Percentiles rank a stretch among this genome's conserved stretches.
Evolutionary conservation across 805 yeast genomes (phyloP).

Genomic region (Candida endomychidarum): DNA sequence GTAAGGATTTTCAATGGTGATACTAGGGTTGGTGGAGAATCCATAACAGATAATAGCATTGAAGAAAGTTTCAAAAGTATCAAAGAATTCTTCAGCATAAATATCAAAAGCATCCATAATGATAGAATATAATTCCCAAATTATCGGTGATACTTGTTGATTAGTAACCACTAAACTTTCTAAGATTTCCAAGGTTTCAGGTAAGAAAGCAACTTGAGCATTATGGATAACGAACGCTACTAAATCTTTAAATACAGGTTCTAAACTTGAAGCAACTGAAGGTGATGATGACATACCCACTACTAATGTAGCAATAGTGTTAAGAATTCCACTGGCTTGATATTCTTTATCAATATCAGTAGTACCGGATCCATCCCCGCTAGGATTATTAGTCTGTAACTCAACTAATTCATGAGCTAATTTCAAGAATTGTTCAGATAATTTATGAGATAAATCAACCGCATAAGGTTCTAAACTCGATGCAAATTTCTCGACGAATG

Average conservation of each 20-base stretch:
- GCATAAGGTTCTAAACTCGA: slow-evolving; percentile 43
- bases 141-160: slow-evolving; percentile 45
- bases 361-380: slow-evolving; percentile 15
- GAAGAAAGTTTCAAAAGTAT: slow-evolving; percentile 54
- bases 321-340: slow-evolving; percentile 44
- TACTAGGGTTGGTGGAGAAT: slow-evolving; percentile 32
- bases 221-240: slow-evolving; percentile 37
- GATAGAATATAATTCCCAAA: slow-evolving; percentile 53
- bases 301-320: slow-evolving; percentile 42
- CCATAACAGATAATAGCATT: slow-evolving; percentile 55
- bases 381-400: slow-evolving; percentile 15
- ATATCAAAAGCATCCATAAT: slow-evolving; percentile 56
- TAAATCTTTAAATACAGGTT: slow-evolving; percentile 32
- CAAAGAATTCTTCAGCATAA: slow-evolving; percentile 60
- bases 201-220: slow-evolving; percentile 39
- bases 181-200: slow-evolving; percentile 43
- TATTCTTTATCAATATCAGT: slow-evolving; percentile 40
- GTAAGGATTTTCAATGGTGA: slow-evolving; percentile 37
- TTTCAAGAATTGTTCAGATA: slow-evolving; percentile 72
- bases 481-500: slow-evolving; percentile 45
- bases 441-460: slow-evolving; percentile 44
- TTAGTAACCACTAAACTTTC: slow-evolving; percentile 59
- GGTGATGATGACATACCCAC: slow-evolving; percentile 44
- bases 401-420: slow-evolving; percentile 58
- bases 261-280: slow-evolving; percentile 35